Conservation (phyloP, 1,139 yeast species). For the Maudiozyma humilis region DNA sequence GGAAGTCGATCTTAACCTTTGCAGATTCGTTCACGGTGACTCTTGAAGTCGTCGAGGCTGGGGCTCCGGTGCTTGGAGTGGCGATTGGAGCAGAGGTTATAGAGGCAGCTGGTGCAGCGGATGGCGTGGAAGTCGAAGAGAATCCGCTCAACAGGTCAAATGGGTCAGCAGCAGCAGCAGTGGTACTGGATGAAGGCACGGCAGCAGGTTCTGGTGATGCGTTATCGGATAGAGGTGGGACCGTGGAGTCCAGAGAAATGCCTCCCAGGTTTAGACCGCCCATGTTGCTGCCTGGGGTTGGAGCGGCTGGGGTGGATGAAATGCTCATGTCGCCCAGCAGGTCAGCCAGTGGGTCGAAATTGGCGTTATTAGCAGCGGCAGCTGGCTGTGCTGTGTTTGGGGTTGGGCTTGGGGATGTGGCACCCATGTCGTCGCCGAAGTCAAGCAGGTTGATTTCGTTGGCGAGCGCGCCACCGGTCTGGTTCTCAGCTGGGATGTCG, state of each 20-base stretch:
- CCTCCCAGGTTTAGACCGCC: constrained; percentile 32
- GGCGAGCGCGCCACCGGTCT: constrained; percentile 32
- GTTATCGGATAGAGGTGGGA: constrained; percentile 1
- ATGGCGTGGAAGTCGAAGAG: constrained; percentile 22
- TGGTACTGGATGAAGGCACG: no score
- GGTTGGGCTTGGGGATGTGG: constrained; percentile 12
- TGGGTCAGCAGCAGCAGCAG: constrained; percentile 10
- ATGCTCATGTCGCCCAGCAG: constrained; percentile 52
- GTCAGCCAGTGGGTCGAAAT: constrained; percentile 18
- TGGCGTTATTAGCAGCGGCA: not conserved
- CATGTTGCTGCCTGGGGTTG: constrained; percentile 1
- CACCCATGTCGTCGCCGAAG: constrained; percentile 13
- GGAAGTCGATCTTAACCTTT: constrained; percentile 47
- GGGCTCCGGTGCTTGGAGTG: constrained; percentile 21
- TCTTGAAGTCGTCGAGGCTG: constrained; percentile 19
- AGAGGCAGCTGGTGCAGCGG: constrained; percentile 10
- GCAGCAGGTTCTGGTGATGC: not conserved
- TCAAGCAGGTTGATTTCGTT: constrained; percentile 8
- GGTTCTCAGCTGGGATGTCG: constrained; percentile 13
- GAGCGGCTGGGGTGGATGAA: constrained; percentile 21
- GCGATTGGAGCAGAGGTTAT: constrained; percentile 30
- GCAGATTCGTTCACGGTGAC: constrained; percentile 39
- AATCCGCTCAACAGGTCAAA: constrained; percentile 38
- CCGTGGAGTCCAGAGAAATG: constrained; percentile 31
- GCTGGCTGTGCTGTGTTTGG: constrained; percentile 6